Base-by-base conservation (phyloP, 2,329 filamentous ascomycete species). In the Sphaceloma murrayae region DNA sequence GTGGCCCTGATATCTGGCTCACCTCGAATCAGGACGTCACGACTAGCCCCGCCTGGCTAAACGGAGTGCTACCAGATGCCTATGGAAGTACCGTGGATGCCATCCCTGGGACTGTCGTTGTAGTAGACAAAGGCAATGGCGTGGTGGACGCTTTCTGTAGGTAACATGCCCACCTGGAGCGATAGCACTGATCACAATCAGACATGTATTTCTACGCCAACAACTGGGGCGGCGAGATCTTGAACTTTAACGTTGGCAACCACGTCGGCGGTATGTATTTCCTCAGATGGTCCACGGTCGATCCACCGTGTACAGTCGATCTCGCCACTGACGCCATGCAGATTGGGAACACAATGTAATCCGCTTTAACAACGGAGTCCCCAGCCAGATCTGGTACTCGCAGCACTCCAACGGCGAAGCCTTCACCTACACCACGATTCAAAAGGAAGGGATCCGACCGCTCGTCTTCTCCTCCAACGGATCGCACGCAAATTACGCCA, bases 301-400 rank as follows among this genome's bases (percentile, higher is more conserved):
- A n/a, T n/a, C n/a, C n/a, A n/a, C n/a, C n/a, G n/a, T n/a, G n/a
- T n/a, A n/a, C n/a, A n/a, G n/a, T n/a, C n/a, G n/a, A n/a, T n/a
- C n/a, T 13, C 7, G 16, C 5, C 10, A 27, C 24, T 45, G 13
- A 42, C 16, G 47, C 29, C 21, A 43, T 13, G 5, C 39, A 43
- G 49, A 55, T 30, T 72, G 70, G 76, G 77, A 81, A 55, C 77
- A 81, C 57, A 77, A 73, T 45, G 79, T 80, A 75, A 65, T 83
- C 22, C 75, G 78, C 8, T 83, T 83, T 58, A 42, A 64, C 11
- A 65, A 78, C 44, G 73, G 73, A 7, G 49, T 53, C 1, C 78
- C 78, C 0, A 58, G 68, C 49, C 64, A 67, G 1, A 57, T 82
- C 9, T 82, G 77, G 75, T 81, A 70, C 54, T 75, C 70, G 43